A percentile compares a stretch with the other conserved stretches of the same genome.
Evolutionary conservation across 306 rosid genomes (phyloP).

Genomic region (Corylus heterophylla): DNA sequence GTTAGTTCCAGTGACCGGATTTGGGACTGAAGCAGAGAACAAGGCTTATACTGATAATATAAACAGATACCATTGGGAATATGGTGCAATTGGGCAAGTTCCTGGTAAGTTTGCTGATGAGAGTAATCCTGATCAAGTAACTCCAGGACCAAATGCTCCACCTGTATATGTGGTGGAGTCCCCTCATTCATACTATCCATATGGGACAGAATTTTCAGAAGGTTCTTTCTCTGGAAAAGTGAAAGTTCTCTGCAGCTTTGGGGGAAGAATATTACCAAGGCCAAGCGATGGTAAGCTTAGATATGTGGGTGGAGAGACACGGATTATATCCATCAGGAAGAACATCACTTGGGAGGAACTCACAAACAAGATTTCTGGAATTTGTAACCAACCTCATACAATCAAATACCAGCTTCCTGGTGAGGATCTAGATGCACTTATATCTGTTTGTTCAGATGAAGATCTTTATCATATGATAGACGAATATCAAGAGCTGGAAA

Average conservation of each 20-base stretch:
- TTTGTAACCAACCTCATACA: slow-evolving; percentile 65
- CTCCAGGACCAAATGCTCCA: slow-evolving; percentile 38
- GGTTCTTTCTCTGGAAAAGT: slow-evolving; percentile 54
- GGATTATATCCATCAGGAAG: slow-evolving; percentile 67
- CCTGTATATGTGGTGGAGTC: slow-evolving; percentile 44
- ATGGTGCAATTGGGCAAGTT: slow-evolving; percentile 44
- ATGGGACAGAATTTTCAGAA: slow-evolving; percentile 45
- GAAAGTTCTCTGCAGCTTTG: slow-evolving; percentile 90
- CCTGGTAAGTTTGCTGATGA: slow-evolving; percentile 45
- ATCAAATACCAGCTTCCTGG: slow-evolving; percentile 98
- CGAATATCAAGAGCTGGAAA: slow-evolving; percentile 82
- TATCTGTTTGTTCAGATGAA: slow-evolving; percentile 89
- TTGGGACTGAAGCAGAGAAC: slow-evolving; percentile 49
- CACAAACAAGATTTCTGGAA: slow-evolving; percentile 61
- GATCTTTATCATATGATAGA: slow-evolving; percentile 92
- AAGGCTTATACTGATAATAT: slow-evolving; percentile 43
- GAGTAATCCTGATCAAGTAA: slow-evolving; percentile 29
- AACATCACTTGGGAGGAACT: slow-evolving; percentile 59
- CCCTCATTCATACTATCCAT: slow-evolving; percentile 50
- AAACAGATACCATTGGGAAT: slow-evolving; percentile 46
- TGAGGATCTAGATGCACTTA: slow-evolving; percentile 95
- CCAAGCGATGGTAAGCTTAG: slow-evolving; percentile 84
- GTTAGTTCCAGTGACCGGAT: slow-evolving; percentile 34
- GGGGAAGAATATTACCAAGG: slow-evolving; percentile 85
- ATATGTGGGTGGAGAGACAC: slow-evolving; percentile 91